Percentiles rank a stretch among this genome's conserved stretches.
These are phyloP conservation scores for Mollisia scopiformis DNA, from an alignment of 2,329 filamentous ascomycete genomes.

Conservation along the genomic window DNA sequence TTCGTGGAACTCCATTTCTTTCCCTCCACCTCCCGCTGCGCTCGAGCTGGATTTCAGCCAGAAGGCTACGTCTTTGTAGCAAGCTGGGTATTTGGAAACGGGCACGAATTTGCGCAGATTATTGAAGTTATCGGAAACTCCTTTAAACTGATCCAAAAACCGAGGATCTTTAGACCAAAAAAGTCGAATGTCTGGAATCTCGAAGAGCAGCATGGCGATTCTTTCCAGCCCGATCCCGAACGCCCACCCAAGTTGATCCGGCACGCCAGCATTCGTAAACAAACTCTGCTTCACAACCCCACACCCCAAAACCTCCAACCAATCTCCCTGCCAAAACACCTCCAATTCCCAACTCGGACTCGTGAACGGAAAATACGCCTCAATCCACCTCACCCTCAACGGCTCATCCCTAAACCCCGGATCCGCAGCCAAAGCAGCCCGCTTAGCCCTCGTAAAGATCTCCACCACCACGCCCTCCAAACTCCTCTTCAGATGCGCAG, in stretches of 20 bases:
- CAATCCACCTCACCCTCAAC: constrained; percentile 88
- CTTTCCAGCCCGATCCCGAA: constrained; percentile 94
- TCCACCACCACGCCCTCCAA: constrained; percentile 89
- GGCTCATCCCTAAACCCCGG: constrained; percentile 64
- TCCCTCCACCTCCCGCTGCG: constrained; percentile 48
- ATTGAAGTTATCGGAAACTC: constrained; percentile 55
- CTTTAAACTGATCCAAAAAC: constrained; percentile 84
- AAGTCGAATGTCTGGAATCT: constrained; percentile 92
- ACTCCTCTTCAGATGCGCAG: constrained; percentile 83
- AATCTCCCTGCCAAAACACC: constrained; percentile 91
- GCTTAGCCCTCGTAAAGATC: constrained; percentile 79
- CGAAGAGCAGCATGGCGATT: constrained; percentile 96
- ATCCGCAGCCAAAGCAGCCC: constrained; percentile 54
- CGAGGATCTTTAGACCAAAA: constrained; percentile 90
- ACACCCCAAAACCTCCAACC: constrained; percentile 95
- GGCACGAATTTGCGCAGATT: constrained; percentile 70
- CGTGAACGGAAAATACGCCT: constrained; percentile 97
- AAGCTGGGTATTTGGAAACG: constrained; percentile 90
- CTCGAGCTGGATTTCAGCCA: constrained; percentile 66
- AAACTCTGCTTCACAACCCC: constrained; percentile 86
- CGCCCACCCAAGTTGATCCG: constrained; percentile 84
- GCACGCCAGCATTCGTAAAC: constrained; percentile 75
- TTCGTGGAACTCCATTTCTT: constrained; percentile 70
- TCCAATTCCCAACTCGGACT: constrained; percentile 95
- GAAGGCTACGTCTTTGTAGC: constrained; percentile 91